Conservation (phyloP, 1,139 yeast species). For the Taiozyma sp. region DNA sequence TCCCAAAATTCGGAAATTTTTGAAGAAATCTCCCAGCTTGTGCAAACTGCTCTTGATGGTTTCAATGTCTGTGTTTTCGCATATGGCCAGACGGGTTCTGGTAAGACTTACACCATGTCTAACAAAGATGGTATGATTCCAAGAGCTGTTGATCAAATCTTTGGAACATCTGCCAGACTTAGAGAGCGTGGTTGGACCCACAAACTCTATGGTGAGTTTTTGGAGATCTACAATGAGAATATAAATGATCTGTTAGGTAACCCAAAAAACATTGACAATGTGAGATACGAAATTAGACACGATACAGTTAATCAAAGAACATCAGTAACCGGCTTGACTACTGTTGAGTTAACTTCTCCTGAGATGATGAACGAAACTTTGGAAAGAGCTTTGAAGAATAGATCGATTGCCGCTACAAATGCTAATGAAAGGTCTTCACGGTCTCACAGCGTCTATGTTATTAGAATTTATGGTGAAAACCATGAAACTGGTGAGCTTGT, state of each 20-base stretch:
- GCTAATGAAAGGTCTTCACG: conserved; percentile 77
- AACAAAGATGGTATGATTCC: conserved; percentile 78
- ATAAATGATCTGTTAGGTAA: conserved; percentile 59
- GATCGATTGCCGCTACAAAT: conserved; percentile 79
- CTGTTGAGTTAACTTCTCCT: conserved; percentile 41
- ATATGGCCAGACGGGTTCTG: conserved; percentile 97
- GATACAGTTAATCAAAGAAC: conserved; percentile 51
- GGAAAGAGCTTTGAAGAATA: conserved; percentile 47
- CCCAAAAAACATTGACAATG: conserved; percentile 21
- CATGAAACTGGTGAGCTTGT: conserved; percentile 41
- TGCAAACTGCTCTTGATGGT: conserved; percentile 89
- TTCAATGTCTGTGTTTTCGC: conserved; percentile 92
- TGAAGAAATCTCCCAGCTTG: conserved; percentile 78
- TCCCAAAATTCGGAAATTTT: conserved; percentile 60
- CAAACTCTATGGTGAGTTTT: conserved; percentile 64
- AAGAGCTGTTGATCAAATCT: conserved; percentile 66
- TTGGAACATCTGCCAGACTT: conserved; percentile 47
- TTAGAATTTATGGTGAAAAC: conserved; percentile 55
- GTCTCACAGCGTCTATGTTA: conserved; percentile 67
- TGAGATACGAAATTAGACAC: conserved; percentile 69
- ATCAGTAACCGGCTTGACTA: conserved; percentile 52
- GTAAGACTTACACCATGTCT: conserved; percentile 92
- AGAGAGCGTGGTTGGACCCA: conserved; percentile 59
- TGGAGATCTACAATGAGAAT: conserved; percentile 85
- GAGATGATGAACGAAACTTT: conserved; percentile 48